phyloP scores from a whole-genome alignment of 768 basidiomycete species.

The Suillus alpinus region DNA sequence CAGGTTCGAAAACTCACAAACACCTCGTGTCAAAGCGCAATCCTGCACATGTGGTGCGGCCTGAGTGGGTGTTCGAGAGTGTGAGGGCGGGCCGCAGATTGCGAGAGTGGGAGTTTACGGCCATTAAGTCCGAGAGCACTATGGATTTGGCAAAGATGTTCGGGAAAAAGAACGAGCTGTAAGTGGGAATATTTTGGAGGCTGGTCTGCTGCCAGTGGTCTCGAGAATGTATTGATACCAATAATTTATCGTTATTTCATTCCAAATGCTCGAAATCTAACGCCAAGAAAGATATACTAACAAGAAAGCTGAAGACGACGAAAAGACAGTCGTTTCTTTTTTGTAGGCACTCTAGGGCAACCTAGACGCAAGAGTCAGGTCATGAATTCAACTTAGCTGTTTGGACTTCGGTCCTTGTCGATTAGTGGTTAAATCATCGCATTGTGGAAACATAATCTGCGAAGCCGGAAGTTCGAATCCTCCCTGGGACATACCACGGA shows the following conservation, averaged over 20 bases:
- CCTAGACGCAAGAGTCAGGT: neutral
- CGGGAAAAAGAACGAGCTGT: neutral
- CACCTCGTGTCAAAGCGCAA: constrained; percentile 51
- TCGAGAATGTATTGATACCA: neutral
- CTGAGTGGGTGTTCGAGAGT: constrained; percentile 75
- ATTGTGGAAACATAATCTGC: constrained; percentile 5
- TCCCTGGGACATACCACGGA: constrained; percentile 7
- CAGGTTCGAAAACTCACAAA: constrained; percentile 68
- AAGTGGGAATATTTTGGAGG: neutral
- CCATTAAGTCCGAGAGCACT: constrained; percentile 39
- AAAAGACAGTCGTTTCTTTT: too few relatives aligned
- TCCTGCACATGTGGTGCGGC: constrained; percentile 62
- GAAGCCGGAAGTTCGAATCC: constrained; percentile 7
- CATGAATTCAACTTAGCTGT: neutral
- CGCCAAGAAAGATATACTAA: neutral
- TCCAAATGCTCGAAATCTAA: neutral
- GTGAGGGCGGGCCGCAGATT: constrained; percentile 56
- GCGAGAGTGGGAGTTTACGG: constrained; percentile 57
- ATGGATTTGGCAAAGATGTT: constrained; percentile 40
- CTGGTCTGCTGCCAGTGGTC: neutral
- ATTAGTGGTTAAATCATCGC: constrained; percentile 8
- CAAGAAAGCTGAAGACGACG: too few relatives aligned
- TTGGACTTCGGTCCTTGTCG: neutral
- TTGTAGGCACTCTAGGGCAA: too few relatives aligned
- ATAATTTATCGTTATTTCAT: constrained; percentile 1